phyloP scores from a whole-genome alignment of 2,329 filamentous ascomycete species.

The Cryoendolithus antarcticus region DNA sequence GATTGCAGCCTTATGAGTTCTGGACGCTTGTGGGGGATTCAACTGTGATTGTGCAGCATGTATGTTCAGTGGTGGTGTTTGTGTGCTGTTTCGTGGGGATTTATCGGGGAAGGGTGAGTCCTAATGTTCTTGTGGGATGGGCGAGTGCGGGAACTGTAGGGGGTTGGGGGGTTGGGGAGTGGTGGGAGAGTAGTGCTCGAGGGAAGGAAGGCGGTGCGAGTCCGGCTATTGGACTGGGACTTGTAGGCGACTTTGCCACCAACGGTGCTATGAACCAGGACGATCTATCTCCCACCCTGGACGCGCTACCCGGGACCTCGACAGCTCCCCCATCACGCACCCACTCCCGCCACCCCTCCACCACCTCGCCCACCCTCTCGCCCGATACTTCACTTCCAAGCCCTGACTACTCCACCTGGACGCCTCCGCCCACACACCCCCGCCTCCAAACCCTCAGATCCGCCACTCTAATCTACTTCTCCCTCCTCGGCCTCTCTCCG shows the following conservation, averaged over 20 bases:
- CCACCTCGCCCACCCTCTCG: too few relatives aligned
- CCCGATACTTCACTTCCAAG: too few relatives aligned
- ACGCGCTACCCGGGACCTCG: too few relatives aligned
- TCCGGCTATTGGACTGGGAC: too few relatives aligned
- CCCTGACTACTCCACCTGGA: too few relatives aligned
- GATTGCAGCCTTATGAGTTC: slow-evolving; percentile 90
- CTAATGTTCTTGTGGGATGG: slow-evolving; percentile 74
- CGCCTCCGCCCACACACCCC: too few relatives aligned
- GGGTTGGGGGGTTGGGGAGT: slow-evolving; percentile 89
- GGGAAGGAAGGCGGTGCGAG: too few relatives aligned
- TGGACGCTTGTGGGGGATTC: slow-evolving; percentile 93
- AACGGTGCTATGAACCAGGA: too few relatives aligned
- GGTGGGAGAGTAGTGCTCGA: slow-evolving; percentile 42
- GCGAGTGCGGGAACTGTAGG: slow-evolving; percentile 71
- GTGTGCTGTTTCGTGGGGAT: slow-evolving; percentile 89
- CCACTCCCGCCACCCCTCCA: too few relatives aligned
- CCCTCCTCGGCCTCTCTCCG: slow-evolving; percentile 78
- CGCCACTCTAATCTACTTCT: slow-evolving; percentile 82
- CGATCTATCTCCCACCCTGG: too few relatives aligned
- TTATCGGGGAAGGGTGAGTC: slow-evolving; percentile 73
- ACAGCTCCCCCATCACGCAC: too few relatives aligned
- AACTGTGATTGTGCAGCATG: slow-evolving; percentile 92
- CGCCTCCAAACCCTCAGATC: slow-evolving; percentile 62
- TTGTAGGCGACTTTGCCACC: too few relatives aligned
- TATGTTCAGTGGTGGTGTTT: slow-evolving; percentile 90